Percentiles rank a stretch among this genome's conserved stretches.
Evolutionary conservation across 2,329 filamentous ascomycete genomes (phyloP).

Genomic region (Pestalotiopsis sp.): DNA sequence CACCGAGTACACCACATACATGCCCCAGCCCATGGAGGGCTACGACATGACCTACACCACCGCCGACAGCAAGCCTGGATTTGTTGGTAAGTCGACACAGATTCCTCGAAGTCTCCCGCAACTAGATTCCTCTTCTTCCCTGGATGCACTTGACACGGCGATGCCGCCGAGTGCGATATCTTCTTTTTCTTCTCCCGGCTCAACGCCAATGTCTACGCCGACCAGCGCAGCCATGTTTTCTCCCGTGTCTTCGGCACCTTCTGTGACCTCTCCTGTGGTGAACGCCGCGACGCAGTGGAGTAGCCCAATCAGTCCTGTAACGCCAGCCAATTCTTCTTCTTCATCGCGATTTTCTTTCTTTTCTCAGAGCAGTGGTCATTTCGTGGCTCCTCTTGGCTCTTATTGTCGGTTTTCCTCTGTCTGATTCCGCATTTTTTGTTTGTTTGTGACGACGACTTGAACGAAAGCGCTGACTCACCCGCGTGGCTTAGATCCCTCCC

Average conservation of each 20-base stretch:
- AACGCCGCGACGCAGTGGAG: constrained; percentile 27
- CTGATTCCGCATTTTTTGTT: constrained; percentile 17
- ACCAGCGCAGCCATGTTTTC: constrained; percentile 31
- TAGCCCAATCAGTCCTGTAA: constrained; percentile 28
- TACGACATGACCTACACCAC: constrained; percentile 46
- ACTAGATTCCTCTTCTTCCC: constrained; percentile 18
- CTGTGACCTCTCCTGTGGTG: constrained; percentile 35
- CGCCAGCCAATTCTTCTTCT: constrained; percentile 22
- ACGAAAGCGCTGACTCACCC: constrained; percentile 38
- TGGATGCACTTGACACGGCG: constrained; percentile 30
- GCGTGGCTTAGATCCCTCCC: constrained; percentile 52
- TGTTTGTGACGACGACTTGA: constrained; percentile 16
- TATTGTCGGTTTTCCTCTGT: constrained; percentile 55
- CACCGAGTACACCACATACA: constrained; percentile 58
- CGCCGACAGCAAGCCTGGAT: constrained; percentile 48
- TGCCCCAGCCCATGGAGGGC: constrained; percentile 49
- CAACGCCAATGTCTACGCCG: constrained; percentile 28
- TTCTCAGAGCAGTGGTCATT: constrained; percentile 56
- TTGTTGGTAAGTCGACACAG: constrained; percentile 58
- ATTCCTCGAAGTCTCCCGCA: constrained; percentile 33
- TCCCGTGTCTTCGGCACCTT: constrained; percentile 29
- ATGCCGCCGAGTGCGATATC: constrained; percentile 22
- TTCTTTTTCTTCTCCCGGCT: constrained; percentile 29
- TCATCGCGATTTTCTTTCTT: constrained; percentile 46
- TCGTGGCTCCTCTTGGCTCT: constrained; percentile 52